These are phyloP conservation scores for Nissolia schottii DNA, from an alignment of 306 rosid genomes.

Conservation along the genomic window DNA sequence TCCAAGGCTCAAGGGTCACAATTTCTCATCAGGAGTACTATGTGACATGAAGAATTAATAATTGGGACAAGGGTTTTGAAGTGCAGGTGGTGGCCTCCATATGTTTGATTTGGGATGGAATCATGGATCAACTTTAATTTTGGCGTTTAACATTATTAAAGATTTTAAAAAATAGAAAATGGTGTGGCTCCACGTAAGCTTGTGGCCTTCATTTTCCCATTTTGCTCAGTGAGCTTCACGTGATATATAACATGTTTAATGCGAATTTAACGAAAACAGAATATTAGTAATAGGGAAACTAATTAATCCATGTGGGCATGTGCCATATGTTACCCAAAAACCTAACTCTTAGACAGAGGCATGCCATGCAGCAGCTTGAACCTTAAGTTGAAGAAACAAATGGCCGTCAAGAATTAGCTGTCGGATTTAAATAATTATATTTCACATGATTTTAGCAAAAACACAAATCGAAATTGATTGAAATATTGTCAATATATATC, in stretches of 20 bases:
- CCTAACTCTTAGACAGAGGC: not conserved
- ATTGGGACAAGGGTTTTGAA: not conserved
- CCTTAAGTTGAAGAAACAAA: not conserved
- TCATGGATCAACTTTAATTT: not conserved
- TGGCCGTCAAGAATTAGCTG: not conserved
- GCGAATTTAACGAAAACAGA: not conserved
- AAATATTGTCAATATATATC: no score
- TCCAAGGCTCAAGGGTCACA: constrained; percentile 26
- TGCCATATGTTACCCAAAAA: not conserved
- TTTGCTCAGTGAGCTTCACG: constrained; percentile 9
- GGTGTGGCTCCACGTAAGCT: constrained; percentile 14
- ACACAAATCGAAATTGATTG: no score
- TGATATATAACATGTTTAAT: not conserved
- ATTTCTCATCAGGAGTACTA: not conserved
- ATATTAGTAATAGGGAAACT: not conserved
- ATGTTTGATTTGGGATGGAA: constrained; percentile 8
- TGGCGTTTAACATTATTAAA: not conserved
- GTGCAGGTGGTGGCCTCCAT: constrained; percentile 10
- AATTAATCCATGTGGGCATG: not conserved
- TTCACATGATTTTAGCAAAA: no score
- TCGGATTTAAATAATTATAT: no score
- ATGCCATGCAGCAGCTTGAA: no score
- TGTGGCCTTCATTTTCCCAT: not conserved
- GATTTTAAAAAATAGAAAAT: not conserved
- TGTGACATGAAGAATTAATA: not conserved